Base-by-base conservation (phyloP, 371 early-diverging fungal species). In the Homolaphlyctis polyrhiza region DNA sequence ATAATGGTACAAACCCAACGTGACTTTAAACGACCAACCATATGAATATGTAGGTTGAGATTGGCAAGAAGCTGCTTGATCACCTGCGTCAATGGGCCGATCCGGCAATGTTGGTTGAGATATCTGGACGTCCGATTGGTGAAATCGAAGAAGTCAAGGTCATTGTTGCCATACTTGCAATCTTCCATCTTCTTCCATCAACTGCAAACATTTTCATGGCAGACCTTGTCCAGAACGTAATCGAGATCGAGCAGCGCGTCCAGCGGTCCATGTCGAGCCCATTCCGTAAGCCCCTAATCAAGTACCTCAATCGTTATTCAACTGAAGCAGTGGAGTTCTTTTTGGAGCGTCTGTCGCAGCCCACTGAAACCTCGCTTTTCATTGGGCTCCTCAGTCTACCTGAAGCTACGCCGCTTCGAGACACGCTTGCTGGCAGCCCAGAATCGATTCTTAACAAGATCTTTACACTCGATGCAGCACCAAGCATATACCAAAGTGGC, bases 31-130 rank as follows among this genome's bases (percentile, higher is more conserved):
- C n/a, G n/a, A n/a, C n/a, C n/a, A n/a, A n/a, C n/a, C n/a, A n/a
- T n/a, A n/a, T n/a, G n/a, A n/a, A n/a, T n/a, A n/a, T n/a, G n/a
- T n/a, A n/a, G n/a, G 94, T 93, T 14, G 98, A 98, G 67, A 96
- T 99, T 36, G 98, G 99, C 30, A 89, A 88, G 62, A 97, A 97
- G 80, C 79, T 99, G n/a, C 66, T 98, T 58, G 98, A 99, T 67
- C 96, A 98, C 69, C 71, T 98, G 57, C 85, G 88, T 30, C 85
- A 87, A 61, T 96, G 95, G 96, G 96, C 97, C 18, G 91, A 89
- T 29, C 93, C 94, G 4, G 78, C 80, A 25, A 80, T 89, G 39
- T 73, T 97, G 6, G 88, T 91, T 61, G 90, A 91, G 34, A 86
- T 87, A 5, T 85, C 95, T 0, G 88, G 86, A 23, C 86, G 87